phyloP scores from a whole-genome alignment of 192 early-diverging fungal species.

The Phycomyces blakesleeanus region DNA sequence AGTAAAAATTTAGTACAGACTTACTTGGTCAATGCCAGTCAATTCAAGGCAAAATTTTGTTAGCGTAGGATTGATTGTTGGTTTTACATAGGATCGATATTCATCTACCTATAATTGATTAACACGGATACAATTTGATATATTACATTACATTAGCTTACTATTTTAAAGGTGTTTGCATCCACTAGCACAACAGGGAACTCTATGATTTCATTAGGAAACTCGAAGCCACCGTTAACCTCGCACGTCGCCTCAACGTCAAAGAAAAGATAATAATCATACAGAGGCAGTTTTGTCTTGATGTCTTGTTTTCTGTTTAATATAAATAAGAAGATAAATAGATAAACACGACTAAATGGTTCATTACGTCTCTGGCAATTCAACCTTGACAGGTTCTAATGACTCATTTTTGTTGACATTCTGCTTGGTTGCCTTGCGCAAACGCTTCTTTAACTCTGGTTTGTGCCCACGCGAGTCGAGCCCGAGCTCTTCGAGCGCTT shows the following conservation, averaged over 20 bases:
- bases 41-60: conserved; percentile 70
- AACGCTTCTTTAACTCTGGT: conserved; percentile 41
- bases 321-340: background rate
- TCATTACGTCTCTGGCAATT: too few species aligned
- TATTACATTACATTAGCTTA: conserved; percentile 29
- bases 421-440: conserved; percentile 39
- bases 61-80: conserved; percentile 61
- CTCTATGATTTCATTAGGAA: conserved; percentile 82
- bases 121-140: conserved; percentile 4
- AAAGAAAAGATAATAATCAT: conserved; percentile 67
- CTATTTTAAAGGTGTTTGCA: conserved; percentile 55
- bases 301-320: background rate
- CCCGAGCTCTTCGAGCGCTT: conserved; percentile 39
- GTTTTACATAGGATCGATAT: conserved; percentile 73
- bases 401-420: background rate
- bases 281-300: conserved; percentile 24
- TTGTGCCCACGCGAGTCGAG: conserved; percentile 45
- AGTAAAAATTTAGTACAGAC: background rate
- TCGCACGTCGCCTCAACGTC: conserved; percentile 86
- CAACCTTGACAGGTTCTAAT: too few species aligned
- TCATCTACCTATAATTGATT: conserved; percentile 51
- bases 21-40: conserved; percentile 79
- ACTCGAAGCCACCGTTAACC: conserved; percentile 48
- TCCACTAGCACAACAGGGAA: conserved; percentile 75
- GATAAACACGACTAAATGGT: too few species aligned